Evolutionary conservation across 768 basidiomycete species (phyloP).

Genomic region (Suillus discolor): DNA sequence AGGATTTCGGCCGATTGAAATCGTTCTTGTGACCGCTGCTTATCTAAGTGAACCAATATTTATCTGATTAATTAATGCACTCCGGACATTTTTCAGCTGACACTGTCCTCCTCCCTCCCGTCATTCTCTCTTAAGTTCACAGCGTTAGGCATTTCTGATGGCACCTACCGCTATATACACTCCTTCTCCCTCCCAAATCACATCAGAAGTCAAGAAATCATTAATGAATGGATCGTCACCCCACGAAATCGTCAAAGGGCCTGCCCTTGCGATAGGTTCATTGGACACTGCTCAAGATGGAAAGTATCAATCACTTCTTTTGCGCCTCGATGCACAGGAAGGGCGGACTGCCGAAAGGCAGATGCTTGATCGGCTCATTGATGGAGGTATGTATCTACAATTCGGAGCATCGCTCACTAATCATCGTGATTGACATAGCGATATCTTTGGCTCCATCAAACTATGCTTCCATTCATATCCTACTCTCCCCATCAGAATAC

Average conservation of each 20-base stretch:
- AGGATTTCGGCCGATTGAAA: conserved; percentile 6
- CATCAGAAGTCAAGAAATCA: conserved; percentile 20
- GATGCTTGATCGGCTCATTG: conserved; percentile 80
- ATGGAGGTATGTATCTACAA: conserved; percentile 59
- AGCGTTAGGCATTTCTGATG: conserved; percentile 40
- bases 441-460: conserved; percentile 51
- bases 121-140: not conserved
- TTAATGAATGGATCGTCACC: conserved; percentile 11
- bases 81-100: not conserved
- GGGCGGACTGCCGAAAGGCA: conserved; percentile 66
- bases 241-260: conserved; percentile 35
- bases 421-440: conserved; percentile 43
- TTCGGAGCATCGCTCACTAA: conserved; percentile 1
- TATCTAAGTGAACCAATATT: conserved; percentile 19
- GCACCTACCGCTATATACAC: conserved; percentile 59
- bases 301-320: conserved; percentile 71
- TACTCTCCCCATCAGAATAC: conserved; percentile 69
- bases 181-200: conserved; percentile 16
- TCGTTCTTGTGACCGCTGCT: conserved; percentile 4
- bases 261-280: conserved; percentile 76
- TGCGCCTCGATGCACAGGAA: conserved; percentile 51
- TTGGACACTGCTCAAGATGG: conserved; percentile 79
- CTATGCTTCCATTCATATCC: conserved; percentile 69
- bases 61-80: conserved; percentile 22
- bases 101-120: conserved; percentile 8